These are phyloP conservation scores for Mycena belliarum DNA, from an alignment of 768 basidiomycete genomes.

Conservation along the genomic window DNA sequence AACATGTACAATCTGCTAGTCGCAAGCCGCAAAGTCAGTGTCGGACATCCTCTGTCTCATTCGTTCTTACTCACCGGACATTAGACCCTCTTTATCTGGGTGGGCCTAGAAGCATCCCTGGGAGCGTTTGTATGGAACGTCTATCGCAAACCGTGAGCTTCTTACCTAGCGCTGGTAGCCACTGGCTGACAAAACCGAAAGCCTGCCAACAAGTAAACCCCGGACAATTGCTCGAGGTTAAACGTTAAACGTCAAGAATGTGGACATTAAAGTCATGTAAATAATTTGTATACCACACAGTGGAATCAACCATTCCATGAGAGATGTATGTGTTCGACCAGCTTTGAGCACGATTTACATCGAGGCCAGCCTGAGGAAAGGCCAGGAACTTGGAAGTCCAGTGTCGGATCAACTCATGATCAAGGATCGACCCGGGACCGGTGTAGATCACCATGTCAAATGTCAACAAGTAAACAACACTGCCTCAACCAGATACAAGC, in stretches of 20 bases:
- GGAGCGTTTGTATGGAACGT: slow-evolving; percentile 2
- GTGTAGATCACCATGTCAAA: too few species aligned
- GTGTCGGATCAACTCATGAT: too few species aligned
- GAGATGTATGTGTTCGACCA: too few species aligned
- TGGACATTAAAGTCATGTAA: background rate
- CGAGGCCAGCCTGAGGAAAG: too few species aligned
- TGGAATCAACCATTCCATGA: too few species aligned
- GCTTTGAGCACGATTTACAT: too few species aligned
- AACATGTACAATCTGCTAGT: slow-evolving; percentile 11
- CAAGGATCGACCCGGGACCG: too few species aligned
- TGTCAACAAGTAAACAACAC: too few species aligned
- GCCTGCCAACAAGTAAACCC: background rate
- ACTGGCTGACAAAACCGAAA: background rate
- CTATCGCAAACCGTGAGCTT: slow-evolving; percentile 3
- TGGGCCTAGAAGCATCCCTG: background rate
- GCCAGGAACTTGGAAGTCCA: too few species aligned
- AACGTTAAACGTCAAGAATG: background rate
- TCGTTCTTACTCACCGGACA: background rate
- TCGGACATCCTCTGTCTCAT: background rate
- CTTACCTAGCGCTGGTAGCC: too few species aligned
- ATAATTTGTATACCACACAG: background rate
- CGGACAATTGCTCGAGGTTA: background rate
- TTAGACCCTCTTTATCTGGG: slow-evolving; percentile 9
- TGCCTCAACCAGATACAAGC: too few species aligned
- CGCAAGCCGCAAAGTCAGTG: slow-evolving; percentile 2